These are phyloP conservation scores for Talaromyces proteolyticus DNA, from an alignment of 495 filamentous ascomycete species.

Conservation along the genomic window DNA sequence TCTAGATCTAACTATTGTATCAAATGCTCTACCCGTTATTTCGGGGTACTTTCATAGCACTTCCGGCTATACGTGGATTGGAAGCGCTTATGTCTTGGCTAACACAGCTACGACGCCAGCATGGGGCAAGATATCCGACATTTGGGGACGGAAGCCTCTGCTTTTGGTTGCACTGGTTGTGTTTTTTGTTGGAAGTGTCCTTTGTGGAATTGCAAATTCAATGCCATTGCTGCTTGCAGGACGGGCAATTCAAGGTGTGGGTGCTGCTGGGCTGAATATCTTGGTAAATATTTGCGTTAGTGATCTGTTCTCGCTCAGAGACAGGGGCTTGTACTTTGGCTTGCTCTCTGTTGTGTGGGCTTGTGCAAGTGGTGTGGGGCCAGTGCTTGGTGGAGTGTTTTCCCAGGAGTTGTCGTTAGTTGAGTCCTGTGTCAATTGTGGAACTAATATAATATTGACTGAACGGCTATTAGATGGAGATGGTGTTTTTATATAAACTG, in stretches of 20 bases:
- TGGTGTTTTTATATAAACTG: conserved; percentile 53
- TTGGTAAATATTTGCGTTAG: conserved; percentile 78
- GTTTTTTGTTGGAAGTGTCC: conserved; percentile 71
- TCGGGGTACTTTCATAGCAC: conserved; percentile 44
- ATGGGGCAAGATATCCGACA: conserved; percentile 68
- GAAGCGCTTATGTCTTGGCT: conserved; percentile 52
- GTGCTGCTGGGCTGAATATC: conserved; percentile 74
- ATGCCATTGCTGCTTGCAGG: conserved; percentile 72
- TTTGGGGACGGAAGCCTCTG: conserved; percentile 69
- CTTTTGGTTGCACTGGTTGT: conserved; percentile 63
- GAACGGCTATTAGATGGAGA: conserved; percentile 25
- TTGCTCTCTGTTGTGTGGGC: conserved; percentile 69
- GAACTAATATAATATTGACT: not conserved
- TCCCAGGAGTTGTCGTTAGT: conserved; percentile 38
- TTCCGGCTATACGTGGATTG: conserved; percentile 60
- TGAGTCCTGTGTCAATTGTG: conserved; percentile 39
- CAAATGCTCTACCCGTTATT: conserved; percentile 43
- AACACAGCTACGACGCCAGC: conserved; percentile 50
- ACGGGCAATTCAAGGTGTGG: conserved; percentile 72
- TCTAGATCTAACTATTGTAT: conserved; percentile 37
- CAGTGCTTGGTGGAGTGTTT: conserved; percentile 74
- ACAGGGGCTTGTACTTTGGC: conserved; percentile 56
- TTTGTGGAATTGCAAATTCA: conserved; percentile 59
- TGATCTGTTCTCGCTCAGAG: conserved; percentile 70
- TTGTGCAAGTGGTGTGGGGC: conserved; percentile 64